Evolutionary conservation across 305 asterid species (phyloP).

Genomic region (Andrographis paniculata): DNA sequence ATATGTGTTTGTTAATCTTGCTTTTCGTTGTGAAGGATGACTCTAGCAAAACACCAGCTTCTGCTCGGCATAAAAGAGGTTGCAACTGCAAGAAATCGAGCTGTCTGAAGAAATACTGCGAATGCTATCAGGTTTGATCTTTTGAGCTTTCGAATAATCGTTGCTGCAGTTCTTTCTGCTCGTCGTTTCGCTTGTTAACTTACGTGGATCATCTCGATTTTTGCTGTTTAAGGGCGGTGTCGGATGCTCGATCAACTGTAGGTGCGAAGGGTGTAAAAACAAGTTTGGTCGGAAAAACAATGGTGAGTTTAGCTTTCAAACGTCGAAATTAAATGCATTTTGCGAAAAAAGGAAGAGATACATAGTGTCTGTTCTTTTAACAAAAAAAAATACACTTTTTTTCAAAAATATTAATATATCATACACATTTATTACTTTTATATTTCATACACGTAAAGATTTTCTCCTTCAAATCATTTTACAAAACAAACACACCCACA

Average conservation of each 20-base stretch:
- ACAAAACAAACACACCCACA: too few relatives aligned
- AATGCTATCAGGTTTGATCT: constrained; percentile 82
- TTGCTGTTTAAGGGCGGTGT: constrained; percentile 66
- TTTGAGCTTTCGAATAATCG: neutral
- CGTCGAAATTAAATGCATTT: too few relatives aligned
- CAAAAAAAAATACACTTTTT: too few relatives aligned
- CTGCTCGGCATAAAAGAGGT: constrained; percentile 97
- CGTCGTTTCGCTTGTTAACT: constrained; percentile 20
- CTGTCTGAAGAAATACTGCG: constrained; percentile 91
- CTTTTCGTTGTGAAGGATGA: constrained; percentile 46
- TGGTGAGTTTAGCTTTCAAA: constrained; percentile 38
- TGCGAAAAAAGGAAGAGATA: too few relatives aligned
- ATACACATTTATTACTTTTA: too few relatives aligned
- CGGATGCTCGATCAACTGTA: constrained; percentile 93
- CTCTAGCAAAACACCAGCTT: constrained; percentile 83
- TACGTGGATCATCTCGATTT: constrained; percentile 16
- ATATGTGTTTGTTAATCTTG: neutral
- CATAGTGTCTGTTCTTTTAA: too few relatives aligned
- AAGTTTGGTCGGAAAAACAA: constrained; percentile 83
- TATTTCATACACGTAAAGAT: too few relatives aligned
- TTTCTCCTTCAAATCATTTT: too few relatives aligned
- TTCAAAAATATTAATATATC: too few relatives aligned
- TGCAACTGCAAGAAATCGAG: constrained; percentile 99
- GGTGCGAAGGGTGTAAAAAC: constrained; percentile 96
- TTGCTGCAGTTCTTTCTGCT: constrained; percentile 2